Evolutionary conservation across 768 basidiomycete genomes (phyloP).

Genomic region (Kockovaella imperatae): DNA sequence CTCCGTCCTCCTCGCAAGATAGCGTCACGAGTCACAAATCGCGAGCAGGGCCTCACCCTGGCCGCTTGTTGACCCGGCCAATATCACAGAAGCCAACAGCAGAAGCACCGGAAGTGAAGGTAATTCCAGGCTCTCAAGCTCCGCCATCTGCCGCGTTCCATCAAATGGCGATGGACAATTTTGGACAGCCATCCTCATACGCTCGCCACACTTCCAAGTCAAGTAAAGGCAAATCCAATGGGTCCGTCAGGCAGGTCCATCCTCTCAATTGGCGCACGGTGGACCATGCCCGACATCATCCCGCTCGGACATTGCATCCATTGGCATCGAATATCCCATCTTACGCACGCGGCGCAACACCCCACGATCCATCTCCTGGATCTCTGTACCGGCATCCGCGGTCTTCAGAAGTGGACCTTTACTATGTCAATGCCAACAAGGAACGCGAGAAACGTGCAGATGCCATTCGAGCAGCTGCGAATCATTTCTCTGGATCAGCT

Average conservation of each 20-base stretch:
- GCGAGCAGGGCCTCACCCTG: slow-evolving; percentile 3
- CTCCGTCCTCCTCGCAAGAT: slow-evolving; percentile 1
- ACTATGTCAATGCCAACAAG: slow-evolving; percentile 31
- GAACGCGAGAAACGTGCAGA: slow-evolving; percentile 37
- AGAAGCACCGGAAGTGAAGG: neutral
- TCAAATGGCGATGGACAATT: slow-evolving; percentile 19
- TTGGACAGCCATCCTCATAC: slow-evolving; percentile 10
- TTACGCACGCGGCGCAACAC: slow-evolving; percentile 10
- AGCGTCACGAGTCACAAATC: neutral
- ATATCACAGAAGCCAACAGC: slow-evolving; percentile 1
- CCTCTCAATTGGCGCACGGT: slow-evolving; percentile 38
- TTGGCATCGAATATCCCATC: slow-evolving; percentile 27
- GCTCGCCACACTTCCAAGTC: slow-evolving; percentile 1
- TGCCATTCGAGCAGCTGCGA: slow-evolving; percentile 42
- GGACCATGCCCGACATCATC: slow-evolving; percentile 6
- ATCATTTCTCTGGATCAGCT: slow-evolving; percentile 17
- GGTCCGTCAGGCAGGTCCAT: slow-evolving; percentile 16
- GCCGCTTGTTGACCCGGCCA: slow-evolving; percentile 7
- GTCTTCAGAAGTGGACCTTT: too few relatives aligned
- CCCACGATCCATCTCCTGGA: slow-evolving; percentile 14
- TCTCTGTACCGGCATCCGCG: slow-evolving; percentile 8
- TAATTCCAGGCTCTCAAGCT: slow-evolving; percentile 23
- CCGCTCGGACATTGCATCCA: slow-evolving; percentile 6
- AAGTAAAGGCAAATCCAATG: neutral
- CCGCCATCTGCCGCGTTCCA: slow-evolving; percentile 8